Base-by-base conservation (phyloP, 1,139 yeast genomes). In the Torulaspora globosa region DNA sequence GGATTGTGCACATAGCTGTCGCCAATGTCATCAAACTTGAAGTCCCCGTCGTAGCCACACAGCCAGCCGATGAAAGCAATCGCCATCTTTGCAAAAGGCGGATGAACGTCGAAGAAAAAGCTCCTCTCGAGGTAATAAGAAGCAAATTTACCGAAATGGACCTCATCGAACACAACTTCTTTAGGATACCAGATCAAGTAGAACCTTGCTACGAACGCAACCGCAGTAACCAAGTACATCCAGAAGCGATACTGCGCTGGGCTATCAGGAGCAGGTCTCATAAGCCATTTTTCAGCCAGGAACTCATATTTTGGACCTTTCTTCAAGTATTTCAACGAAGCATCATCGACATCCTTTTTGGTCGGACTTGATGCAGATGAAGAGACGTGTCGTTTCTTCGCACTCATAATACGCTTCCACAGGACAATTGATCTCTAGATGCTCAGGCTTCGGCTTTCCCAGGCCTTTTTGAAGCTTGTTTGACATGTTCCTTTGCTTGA, bases 141-240 rank as follows among this genome's bases (percentile, higher is more conserved):
- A 21, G 97, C 97, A 68, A 90, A 89, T 63, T 89, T 89, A 36
- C 98, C 98, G 62, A 92, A 92, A 68, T 92, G 98, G 27, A 92
- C 98, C 66, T 94, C 99, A 70, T 94, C 99, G 60, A 94, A 94
- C 21, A 94, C 98, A 46, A 94, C 98, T 64, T 85, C 85, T 50
- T 75, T 72, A 2, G 98, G 98, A 51, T 74, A 74, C 60, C 82
- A 75, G 50, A 92, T 75, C 52, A 76, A 72, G 58, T 77, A 77
- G 67, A 90, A 89, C 54, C 99, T 76, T 5, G 88, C 75, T 34
- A 70, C 70, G 45, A 84, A 76, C 0, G 97, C 95, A 35, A 83
- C 55, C 0, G 71, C 56, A 0, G 96, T 86, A 7, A 88, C 73
- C 1, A 73, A 53, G 4, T 51, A 50, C 11, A 50, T 46, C 53